Conservation (phyloP, 2,329 filamentous ascomycete species). For the Claviceps maximensis region DNA sequence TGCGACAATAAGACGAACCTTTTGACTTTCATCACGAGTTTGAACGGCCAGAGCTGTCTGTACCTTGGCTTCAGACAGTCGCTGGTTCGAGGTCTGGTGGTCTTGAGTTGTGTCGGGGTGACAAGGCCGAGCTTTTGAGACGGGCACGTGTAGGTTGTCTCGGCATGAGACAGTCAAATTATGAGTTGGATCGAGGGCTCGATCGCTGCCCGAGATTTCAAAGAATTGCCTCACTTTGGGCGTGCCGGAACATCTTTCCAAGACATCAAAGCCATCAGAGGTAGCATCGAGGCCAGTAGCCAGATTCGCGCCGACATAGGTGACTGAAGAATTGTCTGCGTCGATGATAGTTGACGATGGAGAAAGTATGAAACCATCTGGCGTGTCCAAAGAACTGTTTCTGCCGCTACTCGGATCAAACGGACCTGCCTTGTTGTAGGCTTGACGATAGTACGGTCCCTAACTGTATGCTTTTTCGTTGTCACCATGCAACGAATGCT, state of each 20-base stretch:
- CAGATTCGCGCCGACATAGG: background rate
- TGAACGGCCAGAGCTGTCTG: background rate
- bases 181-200: background rate
- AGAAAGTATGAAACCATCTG: conserved; percentile 1
- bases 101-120: conserved; percentile 4
- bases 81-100: background rate
- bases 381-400: background rate
- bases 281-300: background rate
- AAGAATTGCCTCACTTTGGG: background rate
- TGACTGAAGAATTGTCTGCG: background rate
- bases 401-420: conserved; percentile 6
- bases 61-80: background rate
- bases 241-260: background rate
- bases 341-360: conserved; percentile 5
- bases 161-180: background rate
- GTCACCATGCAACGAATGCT: conserved; percentile 7
- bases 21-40: background rate
- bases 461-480: background rate
- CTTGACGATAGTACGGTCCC: conserved; percentile 2
- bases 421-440: conserved; percentile 10
- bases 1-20: background rate
- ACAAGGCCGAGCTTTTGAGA: conserved; percentile 13
- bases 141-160: conserved; percentile 3
- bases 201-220: background rate
- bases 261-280: background rate